A percentile compares a stretch with the other conserved stretches of the same genome.
Evolutionary conservation across 2,329 filamentous ascomycete species (phyloP).

Genomic region (Akanthomyces dipterigenus): DNA sequence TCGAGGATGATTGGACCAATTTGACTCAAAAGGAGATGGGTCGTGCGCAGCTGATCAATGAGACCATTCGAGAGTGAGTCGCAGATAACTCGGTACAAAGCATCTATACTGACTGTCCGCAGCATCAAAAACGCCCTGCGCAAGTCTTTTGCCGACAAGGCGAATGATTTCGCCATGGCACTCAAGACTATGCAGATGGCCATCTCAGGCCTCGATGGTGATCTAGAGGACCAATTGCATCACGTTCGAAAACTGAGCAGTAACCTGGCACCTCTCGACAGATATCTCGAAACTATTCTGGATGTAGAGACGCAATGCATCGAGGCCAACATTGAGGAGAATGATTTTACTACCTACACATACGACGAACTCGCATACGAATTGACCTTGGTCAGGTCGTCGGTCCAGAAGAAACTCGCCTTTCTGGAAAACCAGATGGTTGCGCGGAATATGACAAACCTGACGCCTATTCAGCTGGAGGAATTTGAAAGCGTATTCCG

Average conservation of each 20-base stretch:
- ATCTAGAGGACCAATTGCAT: slow-evolving; percentile 87
- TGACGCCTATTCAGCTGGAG: slow-evolving; percentile 95
- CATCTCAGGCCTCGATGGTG: slow-evolving; percentile 93
- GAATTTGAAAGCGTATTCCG: slow-evolving; percentile 98
- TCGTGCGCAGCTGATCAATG: slow-evolving; percentile 90
- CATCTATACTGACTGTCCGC: neutral
- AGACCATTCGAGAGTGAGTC: slow-evolving; percentile 85
- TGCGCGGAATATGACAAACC: slow-evolving; percentile 95
- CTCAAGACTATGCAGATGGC: slow-evolving; percentile 91
- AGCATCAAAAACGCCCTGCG: slow-evolving; percentile 93
- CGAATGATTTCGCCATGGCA: slow-evolving; percentile 93
- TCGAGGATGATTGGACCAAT: slow-evolving; percentile 75
- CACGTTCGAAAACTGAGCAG: slow-evolving; percentile 81
- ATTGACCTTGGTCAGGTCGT: slow-evolving; percentile 81
- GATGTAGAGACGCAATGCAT: slow-evolving; percentile 81
- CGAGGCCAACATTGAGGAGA: slow-evolving; percentile 98
- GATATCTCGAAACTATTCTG: slow-evolving; percentile 82
- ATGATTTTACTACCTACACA: slow-evolving; percentile 98
- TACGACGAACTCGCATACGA: slow-evolving; percentile 96
- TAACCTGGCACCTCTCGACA: slow-evolving; percentile 81
- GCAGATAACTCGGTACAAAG: neutral
- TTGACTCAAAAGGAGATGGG: slow-evolving; percentile 80
- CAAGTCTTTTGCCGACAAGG: slow-evolving; percentile 92
- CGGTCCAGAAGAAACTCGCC: slow-evolving; percentile 89
- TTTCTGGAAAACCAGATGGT: slow-evolving; percentile 99